A percentile compares a stretch with the other conserved stretches of the same genome.
phyloP scores from a whole-genome alignment of 2,329 filamentous ascomycete species.

The Beauveria sp. region DNA sequence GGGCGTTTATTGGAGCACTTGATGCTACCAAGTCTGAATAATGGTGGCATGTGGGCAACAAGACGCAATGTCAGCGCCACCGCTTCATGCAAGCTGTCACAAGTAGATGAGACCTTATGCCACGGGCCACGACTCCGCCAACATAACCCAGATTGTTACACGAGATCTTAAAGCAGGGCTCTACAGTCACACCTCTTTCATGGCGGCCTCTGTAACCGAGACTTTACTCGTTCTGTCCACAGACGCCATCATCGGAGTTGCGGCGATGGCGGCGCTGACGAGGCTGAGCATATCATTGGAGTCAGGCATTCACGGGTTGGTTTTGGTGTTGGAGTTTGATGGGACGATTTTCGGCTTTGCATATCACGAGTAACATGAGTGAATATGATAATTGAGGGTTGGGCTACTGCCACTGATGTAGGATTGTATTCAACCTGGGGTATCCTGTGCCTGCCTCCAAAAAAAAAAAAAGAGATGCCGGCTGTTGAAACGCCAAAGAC shows the following conservation, averaged over 20 bases:
- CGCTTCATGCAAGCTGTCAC: no score
- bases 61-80: no score
- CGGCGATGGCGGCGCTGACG: constrained; percentile 6
- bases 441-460: constrained; percentile 3
- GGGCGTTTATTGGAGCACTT: background rate
- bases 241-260: constrained; percentile 14
- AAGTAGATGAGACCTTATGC: no score
- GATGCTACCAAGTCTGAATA: background rate
- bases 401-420: constrained; percentile 4
- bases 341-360: background rate
- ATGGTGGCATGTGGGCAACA: background rate
- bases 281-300: background rate
- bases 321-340: no score
- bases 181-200: background rate
- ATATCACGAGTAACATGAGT: background rate
- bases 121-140: background rate
- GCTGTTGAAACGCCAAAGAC: constrained; percentile 5
- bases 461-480: background rate
- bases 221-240: background rate
- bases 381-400: background rate
- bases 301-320: background rate
- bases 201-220: background rate
- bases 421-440: background rate
- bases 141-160: background rate
- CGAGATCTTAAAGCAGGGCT: background rate